Evolutionary conservation across 208 protist species (phyloP).

Genomic region (Leishmania arabica): DNA sequence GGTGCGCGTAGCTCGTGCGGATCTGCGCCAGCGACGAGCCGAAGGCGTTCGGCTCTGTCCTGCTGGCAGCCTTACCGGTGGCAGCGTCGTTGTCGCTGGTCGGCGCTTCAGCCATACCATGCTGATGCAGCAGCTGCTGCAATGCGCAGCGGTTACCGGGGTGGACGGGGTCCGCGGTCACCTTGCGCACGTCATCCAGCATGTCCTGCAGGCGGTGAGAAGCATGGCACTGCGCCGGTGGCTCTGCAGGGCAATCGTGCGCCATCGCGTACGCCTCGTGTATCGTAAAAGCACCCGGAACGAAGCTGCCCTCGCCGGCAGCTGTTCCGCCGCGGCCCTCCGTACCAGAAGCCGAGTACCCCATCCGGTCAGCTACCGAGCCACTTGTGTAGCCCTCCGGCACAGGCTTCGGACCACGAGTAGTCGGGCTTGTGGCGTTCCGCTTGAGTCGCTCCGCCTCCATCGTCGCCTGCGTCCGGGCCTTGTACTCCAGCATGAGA

Average conservation of each 20-base stretch:
- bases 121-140: conserved; percentile 33
- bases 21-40: conserved; percentile 50
- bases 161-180: conserved; percentile 74
- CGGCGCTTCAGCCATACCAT: conserved; percentile 22
- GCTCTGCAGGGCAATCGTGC: conserved; percentile 68
- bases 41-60: conserved; percentile 30
- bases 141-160: conserved; percentile 45
- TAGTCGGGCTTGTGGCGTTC: conserved; percentile 34
- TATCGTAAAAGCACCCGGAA: conserved; percentile 32
- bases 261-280: conserved; percentile 68
- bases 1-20: conserved; percentile 49
- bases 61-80: conserved; percentile 6
- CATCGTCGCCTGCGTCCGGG: conserved; percentile 63
- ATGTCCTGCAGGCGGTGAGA: conserved; percentile 82
- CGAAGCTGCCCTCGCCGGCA: conserved; percentile 12
- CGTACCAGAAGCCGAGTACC: background rate
- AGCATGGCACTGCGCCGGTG: conserved; percentile 69
- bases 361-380: background rate
- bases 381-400: conserved; percentile 28
- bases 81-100: conserved; percentile 1
- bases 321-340: conserved; percentile 14
- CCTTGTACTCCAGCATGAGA: conserved; percentile 89
- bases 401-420: conserved; percentile 46
- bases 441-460: conserved; percentile 55
- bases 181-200: conserved; percentile 59